phyloP scores from a whole-genome alignment of 2,329 filamentous ascomycete species.

The Fusarium miscanthi region DNA sequence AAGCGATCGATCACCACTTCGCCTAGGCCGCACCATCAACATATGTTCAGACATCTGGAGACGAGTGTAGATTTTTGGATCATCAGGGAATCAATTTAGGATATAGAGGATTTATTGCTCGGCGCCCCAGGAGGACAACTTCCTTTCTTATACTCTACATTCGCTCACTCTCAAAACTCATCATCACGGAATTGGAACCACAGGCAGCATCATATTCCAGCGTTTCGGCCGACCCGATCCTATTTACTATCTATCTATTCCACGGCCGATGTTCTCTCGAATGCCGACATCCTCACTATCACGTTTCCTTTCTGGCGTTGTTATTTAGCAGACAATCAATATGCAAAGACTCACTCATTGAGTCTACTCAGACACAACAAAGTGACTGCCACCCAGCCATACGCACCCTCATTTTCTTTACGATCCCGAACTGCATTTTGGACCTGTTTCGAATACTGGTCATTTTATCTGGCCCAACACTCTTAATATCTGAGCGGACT shows the following conservation, averaged over 20 bases:
- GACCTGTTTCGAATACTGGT: background rate
- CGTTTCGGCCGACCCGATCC: slow-evolving; percentile 6
- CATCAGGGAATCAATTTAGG: slow-evolving; percentile 30
- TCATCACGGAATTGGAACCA: background rate
- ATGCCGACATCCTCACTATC: slow-evolving; percentile 2
- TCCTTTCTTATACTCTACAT: slow-evolving; percentile 17
- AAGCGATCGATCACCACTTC: slow-evolving; percentile 2
- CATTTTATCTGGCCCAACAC: background rate
- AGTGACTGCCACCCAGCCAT: background rate
- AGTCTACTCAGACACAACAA: background rate
- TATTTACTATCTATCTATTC: slow-evolving; percentile 7
- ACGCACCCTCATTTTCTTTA: background rate
- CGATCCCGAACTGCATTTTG: background rate
- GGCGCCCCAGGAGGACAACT: slow-evolving; percentile 35
- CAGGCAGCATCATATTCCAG: slow-evolving; percentile 2
- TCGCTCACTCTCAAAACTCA: slow-evolving; percentile 1
- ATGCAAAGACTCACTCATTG: slow-evolving; percentile 17
- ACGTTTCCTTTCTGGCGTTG: slow-evolving; percentile 22
- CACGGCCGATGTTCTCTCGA: background rate
- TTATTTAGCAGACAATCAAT: slow-evolving; percentile 10
- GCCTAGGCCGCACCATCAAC: slow-evolving; percentile 12
- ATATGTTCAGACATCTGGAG: slow-evolving; percentile 25
- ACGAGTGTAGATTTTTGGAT: slow-evolving; percentile 33
- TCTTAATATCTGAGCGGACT: slow-evolving; percentile 18
- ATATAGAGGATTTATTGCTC: slow-evolving; percentile 45